These are phyloP conservation scores for Pyracantha coccinea DNA, from an alignment of 331 rosid genomes.

Conservation along the genomic window DNA sequence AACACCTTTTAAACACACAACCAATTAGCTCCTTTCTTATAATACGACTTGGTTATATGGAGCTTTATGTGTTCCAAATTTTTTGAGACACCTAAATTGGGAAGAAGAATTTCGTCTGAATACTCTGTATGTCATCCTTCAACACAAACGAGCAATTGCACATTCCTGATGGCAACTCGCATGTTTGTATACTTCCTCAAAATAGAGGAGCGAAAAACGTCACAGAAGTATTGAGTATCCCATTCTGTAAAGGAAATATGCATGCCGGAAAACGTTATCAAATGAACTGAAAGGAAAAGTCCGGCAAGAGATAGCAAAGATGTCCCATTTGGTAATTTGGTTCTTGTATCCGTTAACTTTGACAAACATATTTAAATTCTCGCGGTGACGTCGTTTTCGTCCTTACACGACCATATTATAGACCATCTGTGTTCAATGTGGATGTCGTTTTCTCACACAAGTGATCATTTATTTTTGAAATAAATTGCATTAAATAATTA, in stretches of 20 bases:
- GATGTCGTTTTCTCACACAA: background rate
- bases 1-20: too few species aligned
- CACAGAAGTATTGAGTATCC: background rate
- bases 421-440: background rate
- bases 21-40: too few species aligned
- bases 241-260: background rate
- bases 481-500: too few species aligned
- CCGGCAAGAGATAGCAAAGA: too few species aligned
- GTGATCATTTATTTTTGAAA: too few species aligned
- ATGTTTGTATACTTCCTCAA: background rate
- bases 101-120: background rate
- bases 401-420: background rate
- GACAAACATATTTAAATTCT: background rate
- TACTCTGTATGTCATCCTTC: background rate
- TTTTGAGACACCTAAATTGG: constrained; percentile 4
- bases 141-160: background rate
- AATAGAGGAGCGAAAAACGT: background rate
- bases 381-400: background rate
- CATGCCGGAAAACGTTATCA: background rate
- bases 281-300: background rate
- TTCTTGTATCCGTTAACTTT: background rate
- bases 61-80: constrained; percentile 9
- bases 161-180: background rate
- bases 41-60: too few species aligned
- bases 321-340: background rate